Evolutionary conservation across 306 rosid species (phyloP).

Genomic region (Macrotyloma uniflorum): DNA sequence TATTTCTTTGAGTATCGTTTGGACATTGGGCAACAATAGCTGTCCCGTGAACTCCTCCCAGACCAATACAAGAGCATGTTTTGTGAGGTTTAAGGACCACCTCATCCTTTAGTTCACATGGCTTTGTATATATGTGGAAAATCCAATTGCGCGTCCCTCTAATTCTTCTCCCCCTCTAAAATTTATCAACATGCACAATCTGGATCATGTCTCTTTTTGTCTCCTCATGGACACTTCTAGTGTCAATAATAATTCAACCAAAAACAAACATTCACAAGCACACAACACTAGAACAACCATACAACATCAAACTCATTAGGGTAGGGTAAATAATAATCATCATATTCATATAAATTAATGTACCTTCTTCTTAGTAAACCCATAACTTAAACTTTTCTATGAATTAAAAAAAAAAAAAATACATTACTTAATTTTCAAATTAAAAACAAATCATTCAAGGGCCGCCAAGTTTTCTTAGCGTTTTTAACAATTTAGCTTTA

Average conservation of each 20-base stretch:
- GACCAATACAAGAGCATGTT: conserved; percentile 54
- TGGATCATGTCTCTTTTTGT: conserved; percentile 43
- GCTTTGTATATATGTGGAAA: conserved; percentile 60
- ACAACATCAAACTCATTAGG: no score
- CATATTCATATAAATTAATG: conserved; percentile 42
- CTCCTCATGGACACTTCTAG: conserved; percentile 27
- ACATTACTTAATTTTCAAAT: conserved; percentile 42
- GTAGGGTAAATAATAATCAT: conserved; percentile 4
- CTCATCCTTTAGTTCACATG: conserved; percentile 70
- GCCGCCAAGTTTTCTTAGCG: conserved; percentile 62
- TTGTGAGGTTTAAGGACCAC: conserved; percentile 80
- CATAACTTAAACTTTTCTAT: conserved; percentile 49
- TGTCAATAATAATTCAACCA: conserved; percentile 41
- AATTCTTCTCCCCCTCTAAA: conserved; percentile 36
- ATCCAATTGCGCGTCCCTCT: conserved; percentile 47
- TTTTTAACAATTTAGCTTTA: background rate
- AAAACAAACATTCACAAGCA: background rate
- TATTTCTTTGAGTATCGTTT: background rate
- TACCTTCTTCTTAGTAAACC: conserved; percentile 38
- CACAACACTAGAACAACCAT: background rate
- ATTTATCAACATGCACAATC: conserved; percentile 46
- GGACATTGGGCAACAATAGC: conserved; percentile 55
- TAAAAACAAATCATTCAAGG: conserved; percentile 33
- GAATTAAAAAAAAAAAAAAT: conserved; percentile 21
- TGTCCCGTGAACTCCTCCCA: conserved; percentile 59